phyloP scores from a whole-genome alignment of 2,329 filamentous ascomycete species.

The Calonectria henricotiae region DNA sequence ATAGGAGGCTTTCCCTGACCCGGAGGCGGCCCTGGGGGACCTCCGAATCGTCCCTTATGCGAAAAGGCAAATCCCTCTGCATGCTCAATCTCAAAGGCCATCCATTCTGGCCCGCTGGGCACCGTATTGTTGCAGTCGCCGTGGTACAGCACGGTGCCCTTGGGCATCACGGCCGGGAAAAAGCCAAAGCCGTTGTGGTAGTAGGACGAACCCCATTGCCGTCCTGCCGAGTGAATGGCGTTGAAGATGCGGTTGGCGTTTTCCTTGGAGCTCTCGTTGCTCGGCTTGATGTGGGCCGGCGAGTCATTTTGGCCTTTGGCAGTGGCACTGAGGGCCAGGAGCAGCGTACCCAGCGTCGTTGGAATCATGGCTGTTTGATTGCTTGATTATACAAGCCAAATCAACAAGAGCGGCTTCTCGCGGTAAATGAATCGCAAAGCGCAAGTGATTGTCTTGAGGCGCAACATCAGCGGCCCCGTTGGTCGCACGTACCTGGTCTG shows the following conservation, averaged over 20 bases:
- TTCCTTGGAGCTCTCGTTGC: slow-evolving; percentile 57
- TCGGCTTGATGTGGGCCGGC: slow-evolving; percentile 55
- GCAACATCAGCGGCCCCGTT: slow-evolving; percentile 25
- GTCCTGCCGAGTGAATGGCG: slow-evolving; percentile 79
- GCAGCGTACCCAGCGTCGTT: slow-evolving; percentile 38
- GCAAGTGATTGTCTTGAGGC: slow-evolving; percentile 12
- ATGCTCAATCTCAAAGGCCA: slow-evolving; percentile 85
- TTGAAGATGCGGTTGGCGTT: slow-evolving; percentile 82
- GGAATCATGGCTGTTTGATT: slow-evolving; percentile 38
- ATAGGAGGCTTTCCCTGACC: neutral
- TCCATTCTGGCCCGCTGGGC: slow-evolving; percentile 76
- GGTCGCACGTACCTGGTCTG: slow-evolving; percentile 14
- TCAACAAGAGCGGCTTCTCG: neutral
- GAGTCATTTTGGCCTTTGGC: slow-evolving; percentile 27
- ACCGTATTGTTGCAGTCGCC: slow-evolving; percentile 66
- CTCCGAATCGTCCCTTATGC: slow-evolving; percentile 12
- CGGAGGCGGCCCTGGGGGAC: neutral
- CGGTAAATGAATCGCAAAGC: neutral
- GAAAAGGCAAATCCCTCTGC: slow-evolving; percentile 75
- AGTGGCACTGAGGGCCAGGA: slow-evolving; percentile 34
- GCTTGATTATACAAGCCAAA: neutral
- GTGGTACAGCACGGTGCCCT: slow-evolving; percentile 79
- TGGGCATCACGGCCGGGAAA: slow-evolving; percentile 77
- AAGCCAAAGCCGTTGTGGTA: slow-evolving; percentile 85
- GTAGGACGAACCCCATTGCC: slow-evolving; percentile 82